Base-by-base conservation (phyloP, 257 asterid genomes). In the Agastache rugosa region DNA sequence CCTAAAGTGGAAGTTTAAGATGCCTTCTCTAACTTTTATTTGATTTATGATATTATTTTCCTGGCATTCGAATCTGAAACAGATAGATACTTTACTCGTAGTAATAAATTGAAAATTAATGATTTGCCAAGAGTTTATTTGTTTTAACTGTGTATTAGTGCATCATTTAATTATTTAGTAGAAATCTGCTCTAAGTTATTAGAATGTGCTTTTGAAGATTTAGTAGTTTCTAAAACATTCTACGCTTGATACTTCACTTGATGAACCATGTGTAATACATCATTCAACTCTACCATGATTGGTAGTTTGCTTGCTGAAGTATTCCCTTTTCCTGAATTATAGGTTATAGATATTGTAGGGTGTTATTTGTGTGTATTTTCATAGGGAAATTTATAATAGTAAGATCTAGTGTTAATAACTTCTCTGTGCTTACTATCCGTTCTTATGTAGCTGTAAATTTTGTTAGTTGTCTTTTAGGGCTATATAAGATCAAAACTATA, bases 1-100 rank as follows among this genome's bases (percentile, higher is more conserved):
- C 35, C 5, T 51, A 12, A 73, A 25, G 67, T 61, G 20, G 20
- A 54, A 71, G 68, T 64, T 72, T 65, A 72, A 62, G 66, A 48
- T 66, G 66, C 51, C 17, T 48, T 59, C 67, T 51, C 11, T 27
- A 25, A n/a, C n/a, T n/a, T n/a, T n/a, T n/a, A n/a, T n/a, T n/a
- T n/a, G n/a, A n/a, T n/a, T n/a, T n/a, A n/a, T n/a, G 48, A 22
- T 65, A 16, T 70, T 34, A 27, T 60, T 69, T 19, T 35, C 70
- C 16, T 10, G 73, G 37, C 63, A 20, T 61, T 31, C 8, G 27
- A 58, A 12, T 75, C 19, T 31, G 41, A 31, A 64, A 56, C 29
- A 29, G 15, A 37, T 60, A 27, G 27, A 27, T 45, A 45, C 15
- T 29, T 29, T 29, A 5, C 5, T 31, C 7, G 7, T 31, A 4